Conservation (phyloP, 768 basidiomycete species). For the Chalciporus piperatus region DNA sequence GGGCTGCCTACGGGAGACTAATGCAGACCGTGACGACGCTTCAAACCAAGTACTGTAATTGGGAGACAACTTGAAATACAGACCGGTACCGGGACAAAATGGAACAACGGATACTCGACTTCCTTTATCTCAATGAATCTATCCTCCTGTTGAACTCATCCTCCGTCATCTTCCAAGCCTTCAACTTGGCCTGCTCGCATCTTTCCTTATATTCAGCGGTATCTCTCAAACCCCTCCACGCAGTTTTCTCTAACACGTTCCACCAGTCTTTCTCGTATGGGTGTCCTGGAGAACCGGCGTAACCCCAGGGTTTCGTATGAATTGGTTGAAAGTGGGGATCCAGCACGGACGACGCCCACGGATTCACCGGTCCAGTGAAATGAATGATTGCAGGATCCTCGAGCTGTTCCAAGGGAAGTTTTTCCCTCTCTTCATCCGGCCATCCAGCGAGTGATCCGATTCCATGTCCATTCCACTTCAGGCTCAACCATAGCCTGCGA, state of each 20-base stretch:
- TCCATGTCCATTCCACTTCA: constrained; percentile 52
- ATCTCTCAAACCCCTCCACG: constrained; percentile 34
- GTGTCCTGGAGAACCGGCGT: constrained; percentile 45
- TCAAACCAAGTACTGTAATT: no score
- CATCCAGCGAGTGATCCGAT: constrained; percentile 45
- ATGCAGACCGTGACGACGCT: no score
- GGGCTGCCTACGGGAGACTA: no score
- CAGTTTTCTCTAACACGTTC: constrained; percentile 35
- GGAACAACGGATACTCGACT: no score
- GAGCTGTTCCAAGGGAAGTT: constrained; percentile 32
- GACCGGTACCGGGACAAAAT: not conserved
- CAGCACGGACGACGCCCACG: constrained; percentile 39
- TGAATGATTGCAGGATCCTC: constrained; percentile 44
- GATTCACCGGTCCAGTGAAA: constrained; percentile 51
- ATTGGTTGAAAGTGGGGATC: constrained; percentile 47
- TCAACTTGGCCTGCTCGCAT: constrained; percentile 1
- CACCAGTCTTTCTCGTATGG: constrained; percentile 47
- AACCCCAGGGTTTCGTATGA: constrained; percentile 53
- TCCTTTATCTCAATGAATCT: not conserved
- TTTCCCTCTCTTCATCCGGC: constrained; percentile 29
- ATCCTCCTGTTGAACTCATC: not conserved
- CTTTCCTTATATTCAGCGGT: constrained; percentile 17
- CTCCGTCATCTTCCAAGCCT: not conserved
- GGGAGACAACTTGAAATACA: not conserved
- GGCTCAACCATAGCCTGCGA: constrained; percentile 37